phyloP scores from a whole-genome alignment of 2,329 filamentous ascomycete genomes.

The Paecilomyces sp. region DNA sequence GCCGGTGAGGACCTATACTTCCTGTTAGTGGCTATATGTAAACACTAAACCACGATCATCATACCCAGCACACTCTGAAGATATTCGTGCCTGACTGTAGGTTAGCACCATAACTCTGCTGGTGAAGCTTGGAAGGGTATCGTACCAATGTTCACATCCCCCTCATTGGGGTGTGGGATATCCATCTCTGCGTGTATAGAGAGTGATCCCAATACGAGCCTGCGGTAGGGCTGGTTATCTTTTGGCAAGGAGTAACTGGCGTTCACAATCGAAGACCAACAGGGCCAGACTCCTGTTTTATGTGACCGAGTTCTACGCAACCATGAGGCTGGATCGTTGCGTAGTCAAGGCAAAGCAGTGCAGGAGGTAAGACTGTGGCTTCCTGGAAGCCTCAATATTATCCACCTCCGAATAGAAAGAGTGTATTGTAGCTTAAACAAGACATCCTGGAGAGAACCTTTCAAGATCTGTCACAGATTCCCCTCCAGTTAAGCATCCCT shows the following conservation, averaged over 20 bases:
- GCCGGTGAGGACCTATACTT: constrained; percentile 9
- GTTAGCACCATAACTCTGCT: background rate
- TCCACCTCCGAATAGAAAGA: background rate
- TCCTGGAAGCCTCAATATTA: background rate
- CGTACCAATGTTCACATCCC: constrained; percentile 12
- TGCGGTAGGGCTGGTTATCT: background rate
- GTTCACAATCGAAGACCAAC: background rate
- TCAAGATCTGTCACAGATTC: background rate
- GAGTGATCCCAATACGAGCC: background rate
- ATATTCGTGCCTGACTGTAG: constrained; percentile 3
- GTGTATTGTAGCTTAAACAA: background rate
- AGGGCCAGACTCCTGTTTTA: background rate
- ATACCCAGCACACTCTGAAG: constrained; percentile 7
- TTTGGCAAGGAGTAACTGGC: background rate
- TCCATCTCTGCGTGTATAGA: constrained; percentile 6
- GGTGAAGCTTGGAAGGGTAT: background rate
- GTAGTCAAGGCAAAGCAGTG: background rate
- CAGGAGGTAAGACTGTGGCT: background rate
- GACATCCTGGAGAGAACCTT: background rate
- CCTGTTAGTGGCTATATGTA: background rate
- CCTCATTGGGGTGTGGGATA: constrained; percentile 9
- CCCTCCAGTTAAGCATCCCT: background rate
- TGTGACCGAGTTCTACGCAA: background rate
- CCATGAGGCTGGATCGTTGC: background rate
- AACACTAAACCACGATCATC: background rate